A percentile compares a stretch with the other conserved stretches of the same genome.
Conservation (phyloP, 2,329 filamentous ascomycete genomes). For the Paramyrothecium roridum region DNA sequence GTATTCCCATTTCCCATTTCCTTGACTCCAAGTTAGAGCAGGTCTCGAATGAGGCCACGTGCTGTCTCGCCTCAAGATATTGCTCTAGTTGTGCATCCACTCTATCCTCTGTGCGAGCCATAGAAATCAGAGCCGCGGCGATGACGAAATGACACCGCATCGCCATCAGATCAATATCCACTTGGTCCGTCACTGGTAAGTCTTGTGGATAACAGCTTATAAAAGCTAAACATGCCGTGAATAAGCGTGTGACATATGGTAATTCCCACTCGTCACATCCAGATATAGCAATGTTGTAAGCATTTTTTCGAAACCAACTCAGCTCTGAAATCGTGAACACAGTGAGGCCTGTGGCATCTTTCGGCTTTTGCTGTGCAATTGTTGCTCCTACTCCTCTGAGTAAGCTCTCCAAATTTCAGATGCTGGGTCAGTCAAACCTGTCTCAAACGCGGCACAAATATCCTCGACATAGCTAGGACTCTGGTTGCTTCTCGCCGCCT, state of each 20-base stretch:
- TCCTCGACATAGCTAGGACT: constrained; percentile 34
- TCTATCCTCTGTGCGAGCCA: constrained; percentile 50
- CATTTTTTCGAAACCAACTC: constrained; percentile 80
- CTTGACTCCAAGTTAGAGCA: constrained; percentile 35
- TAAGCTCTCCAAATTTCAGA: neutral
- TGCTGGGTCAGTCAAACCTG: constrained; percentile 25
- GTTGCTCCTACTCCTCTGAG: constrained; percentile 19
- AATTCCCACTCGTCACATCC: constrained; percentile 54
- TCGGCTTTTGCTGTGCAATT: constrained; percentile 27
- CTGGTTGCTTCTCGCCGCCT: neutral
- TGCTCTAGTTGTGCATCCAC: constrained; percentile 51
- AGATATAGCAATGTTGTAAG: constrained; percentile 74
- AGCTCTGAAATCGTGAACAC: constrained; percentile 64
- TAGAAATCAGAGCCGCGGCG: constrained; percentile 45
- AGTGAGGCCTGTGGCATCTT: constrained; percentile 36
- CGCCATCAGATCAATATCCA: constrained; percentile 54
- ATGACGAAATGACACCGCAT: constrained; percentile 71
- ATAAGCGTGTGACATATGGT: constrained; percentile 51
- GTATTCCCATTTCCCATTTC: constrained; percentile 37
- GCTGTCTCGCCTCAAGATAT: constrained; percentile 59
- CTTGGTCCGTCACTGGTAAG: constrained; percentile 31
- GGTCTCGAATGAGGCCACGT: constrained; percentile 57
- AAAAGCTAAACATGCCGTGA: constrained; percentile 50
- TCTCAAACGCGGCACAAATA: constrained; percentile 49
- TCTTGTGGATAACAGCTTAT: constrained; percentile 48